phyloP scores from a whole-genome alignment of 1,284 basidiomycete genomes.

The Vanrija sp. region DNA sequence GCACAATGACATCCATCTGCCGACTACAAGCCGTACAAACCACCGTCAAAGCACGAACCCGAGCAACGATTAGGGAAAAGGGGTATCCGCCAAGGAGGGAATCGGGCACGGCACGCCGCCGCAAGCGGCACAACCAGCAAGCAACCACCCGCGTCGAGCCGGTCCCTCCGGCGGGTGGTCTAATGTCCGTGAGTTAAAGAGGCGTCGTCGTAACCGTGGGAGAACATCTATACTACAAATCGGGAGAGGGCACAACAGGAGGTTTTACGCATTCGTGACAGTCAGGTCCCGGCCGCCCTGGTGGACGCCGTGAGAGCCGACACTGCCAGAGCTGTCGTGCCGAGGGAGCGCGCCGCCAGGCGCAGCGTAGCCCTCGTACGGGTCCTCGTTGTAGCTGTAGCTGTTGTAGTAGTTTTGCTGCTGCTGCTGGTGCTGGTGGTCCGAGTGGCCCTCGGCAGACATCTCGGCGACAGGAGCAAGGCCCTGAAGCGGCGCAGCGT shows the following conservation, averaged over 20 bases:
- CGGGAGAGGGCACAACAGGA: not conserved
- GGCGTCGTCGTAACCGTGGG: not conserved
- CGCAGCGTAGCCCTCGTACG: not conserved
- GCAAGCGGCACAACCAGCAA: too few species aligned
- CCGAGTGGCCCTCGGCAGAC: conserved; percentile 3
- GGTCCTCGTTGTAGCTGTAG: not conserved
- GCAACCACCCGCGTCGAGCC: too few species aligned
- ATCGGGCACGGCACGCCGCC: too few species aligned
- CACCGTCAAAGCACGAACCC: too few species aligned
- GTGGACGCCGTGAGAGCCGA: not conserved
- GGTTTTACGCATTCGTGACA: conserved; percentile 6
- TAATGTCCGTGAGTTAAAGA: too few species aligned
- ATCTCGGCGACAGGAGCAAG: conserved; percentile 1
- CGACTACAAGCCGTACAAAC: too few species aligned
- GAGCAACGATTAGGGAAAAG: too few species aligned
- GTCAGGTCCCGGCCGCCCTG: conserved; percentile 2
- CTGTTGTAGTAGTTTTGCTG: not conserved
- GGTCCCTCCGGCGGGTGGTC: too few species aligned
- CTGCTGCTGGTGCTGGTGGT: not conserved
- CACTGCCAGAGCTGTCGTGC: not conserved
- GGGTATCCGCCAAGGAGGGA: too few species aligned
- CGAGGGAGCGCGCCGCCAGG: not conserved
- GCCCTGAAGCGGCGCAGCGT: conserved; percentile 8
- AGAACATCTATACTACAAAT: conserved; percentile 3
- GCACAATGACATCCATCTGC: too few species aligned